Conservation (phyloP, 176 grass and related monocot genomes). For the Phyllostachys edulis region DNA sequence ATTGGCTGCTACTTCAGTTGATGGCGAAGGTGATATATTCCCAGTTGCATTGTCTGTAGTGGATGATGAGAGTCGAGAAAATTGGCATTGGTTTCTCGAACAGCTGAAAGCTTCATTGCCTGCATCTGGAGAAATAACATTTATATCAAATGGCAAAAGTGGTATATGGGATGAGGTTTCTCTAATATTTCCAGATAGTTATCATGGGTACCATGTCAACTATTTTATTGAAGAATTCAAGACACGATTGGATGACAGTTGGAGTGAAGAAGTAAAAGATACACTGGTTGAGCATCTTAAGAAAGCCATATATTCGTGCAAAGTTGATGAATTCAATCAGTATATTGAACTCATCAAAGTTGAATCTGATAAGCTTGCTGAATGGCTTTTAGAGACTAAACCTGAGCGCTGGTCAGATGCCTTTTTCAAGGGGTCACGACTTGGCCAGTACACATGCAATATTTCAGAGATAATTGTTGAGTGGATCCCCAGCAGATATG, state of each 20-base stretch:
- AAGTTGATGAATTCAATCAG: slow-evolving; percentile 61
- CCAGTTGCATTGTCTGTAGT: slow-evolving; percentile 66
- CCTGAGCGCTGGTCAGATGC: slow-evolving; percentile 79
- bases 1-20: slow-evolving; percentile 65
- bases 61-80: slow-evolving; percentile 52
- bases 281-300: slow-evolving; percentile 57
- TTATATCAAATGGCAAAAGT: slow-evolving; percentile 61
- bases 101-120: slow-evolving; percentile 61
- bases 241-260: slow-evolving; percentile 50
- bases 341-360: slow-evolving; percentile 61
- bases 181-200: slow-evolving; percentile 53
- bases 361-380: slow-evolving; percentile 61
- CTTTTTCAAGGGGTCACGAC: slow-evolving; percentile 64
- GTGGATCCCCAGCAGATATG: slow-evolving; percentile 61
- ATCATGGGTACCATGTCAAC: slow-evolving; percentile 59
- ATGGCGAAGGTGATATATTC: slow-evolving; percentile 63
- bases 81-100: slow-evolving; percentile 78
- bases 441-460: slow-evolving; percentile 58
- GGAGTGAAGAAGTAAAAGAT: slow-evolving; percentile 69
- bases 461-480: slow-evolving; percentile 53
- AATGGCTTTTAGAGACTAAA: slow-evolving; percentile 71
- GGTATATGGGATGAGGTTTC: slow-evolving; percentile 53
- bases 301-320: slow-evolving; percentile 54
- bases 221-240: slow-evolving; percentile 75
- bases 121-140: slow-evolving; percentile 47